These are phyloP conservation scores for Starmera caribaea DNA, from an alignment of 805 yeast species.

Conservation along the genomic window DNA sequence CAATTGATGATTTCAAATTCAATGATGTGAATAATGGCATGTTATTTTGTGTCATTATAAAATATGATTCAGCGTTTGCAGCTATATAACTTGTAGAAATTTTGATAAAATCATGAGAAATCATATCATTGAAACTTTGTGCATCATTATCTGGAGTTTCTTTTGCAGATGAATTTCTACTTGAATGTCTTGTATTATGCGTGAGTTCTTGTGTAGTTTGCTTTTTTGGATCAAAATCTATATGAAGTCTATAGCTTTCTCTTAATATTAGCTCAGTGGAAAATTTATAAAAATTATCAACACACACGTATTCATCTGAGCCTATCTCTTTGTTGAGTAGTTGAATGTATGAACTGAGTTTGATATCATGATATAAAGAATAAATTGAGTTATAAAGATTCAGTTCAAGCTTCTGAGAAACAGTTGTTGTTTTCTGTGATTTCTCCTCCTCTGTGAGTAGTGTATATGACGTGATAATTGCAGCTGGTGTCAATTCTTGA, in stretches of 20 bases:
- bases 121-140: constrained; percentile 14
- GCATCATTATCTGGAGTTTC: constrained; percentile 21
- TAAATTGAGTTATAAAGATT: constrained; percentile 37
- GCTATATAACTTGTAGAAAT: constrained; percentile 43
- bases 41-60: constrained; percentile 48
- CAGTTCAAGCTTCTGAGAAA: constrained; percentile 30
- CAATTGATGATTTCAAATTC: constrained; percentile 59
- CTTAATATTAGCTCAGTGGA: constrained; percentile 53
- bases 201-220: constrained; percentile 6
- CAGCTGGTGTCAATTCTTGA: constrained; percentile 1
- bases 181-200: too few relatives aligned
- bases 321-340: constrained; percentile 42
- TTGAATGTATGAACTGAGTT: constrained; percentile 39
- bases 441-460: not conserved
- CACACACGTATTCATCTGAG: constrained; percentile 34
- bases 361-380: constrained; percentile 57
- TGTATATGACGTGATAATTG: not conserved
- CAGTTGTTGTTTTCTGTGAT: constrained; percentile 24
- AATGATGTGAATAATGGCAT: constrained; percentile 75
- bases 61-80: constrained; percentile 57
- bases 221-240: constrained; percentile 14
- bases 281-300: constrained; percentile 56
- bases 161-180: constrained; percentile 1
- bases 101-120: constrained; percentile 50
- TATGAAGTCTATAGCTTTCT: constrained; percentile 42